These are phyloP conservation scores for Salix brachista DNA, from an alignment of 345 rosid genomes.

Conservation along the genomic window DNA sequence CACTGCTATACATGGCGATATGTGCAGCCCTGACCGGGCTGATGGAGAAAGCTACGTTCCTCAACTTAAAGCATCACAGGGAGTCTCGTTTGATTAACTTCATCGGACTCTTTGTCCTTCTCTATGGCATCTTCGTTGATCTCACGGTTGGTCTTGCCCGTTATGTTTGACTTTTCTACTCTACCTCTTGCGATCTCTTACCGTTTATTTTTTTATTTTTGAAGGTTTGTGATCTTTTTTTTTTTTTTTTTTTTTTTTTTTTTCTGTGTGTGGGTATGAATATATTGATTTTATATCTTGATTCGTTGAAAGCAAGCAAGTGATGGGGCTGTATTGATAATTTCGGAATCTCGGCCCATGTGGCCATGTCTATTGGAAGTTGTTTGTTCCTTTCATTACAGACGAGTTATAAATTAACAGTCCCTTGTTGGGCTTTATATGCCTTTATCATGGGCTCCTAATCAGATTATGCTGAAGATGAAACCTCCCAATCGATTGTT, in stretches of 20 bases:
- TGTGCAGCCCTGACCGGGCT: constrained; percentile 84
- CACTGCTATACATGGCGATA: constrained; percentile 61
- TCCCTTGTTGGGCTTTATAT: not conserved
- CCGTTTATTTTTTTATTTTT: not conserved
- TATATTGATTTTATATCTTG: not conserved
- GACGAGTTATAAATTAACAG: not conserved
- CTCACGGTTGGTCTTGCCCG: constrained; percentile 67
- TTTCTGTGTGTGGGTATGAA: not conserved
- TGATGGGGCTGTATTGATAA: not conserved
- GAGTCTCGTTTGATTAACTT: constrained; percentile 74
- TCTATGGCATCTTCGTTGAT: constrained; percentile 79
- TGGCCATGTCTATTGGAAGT: not conserved
- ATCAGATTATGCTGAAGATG: too few relatives aligned
- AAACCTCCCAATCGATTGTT: too few relatives aligned
- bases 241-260: not conserved
- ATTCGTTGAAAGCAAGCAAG: not conserved
- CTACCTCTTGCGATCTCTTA: not conserved
- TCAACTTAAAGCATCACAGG: constrained; percentile 10
- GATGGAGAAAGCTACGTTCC: constrained; percentile 43
- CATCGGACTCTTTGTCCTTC: constrained; percentile 53
- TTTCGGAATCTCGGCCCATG: not conserved
- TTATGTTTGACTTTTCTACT: constrained; percentile 31
- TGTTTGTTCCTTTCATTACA: not conserved
- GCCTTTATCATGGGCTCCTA: not conserved
- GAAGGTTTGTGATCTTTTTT: too few relatives aligned